These are phyloP conservation scores for Solanum hybrid DNA, from an alignment of 305 asterid genomes.

Conservation along the genomic window DNA sequence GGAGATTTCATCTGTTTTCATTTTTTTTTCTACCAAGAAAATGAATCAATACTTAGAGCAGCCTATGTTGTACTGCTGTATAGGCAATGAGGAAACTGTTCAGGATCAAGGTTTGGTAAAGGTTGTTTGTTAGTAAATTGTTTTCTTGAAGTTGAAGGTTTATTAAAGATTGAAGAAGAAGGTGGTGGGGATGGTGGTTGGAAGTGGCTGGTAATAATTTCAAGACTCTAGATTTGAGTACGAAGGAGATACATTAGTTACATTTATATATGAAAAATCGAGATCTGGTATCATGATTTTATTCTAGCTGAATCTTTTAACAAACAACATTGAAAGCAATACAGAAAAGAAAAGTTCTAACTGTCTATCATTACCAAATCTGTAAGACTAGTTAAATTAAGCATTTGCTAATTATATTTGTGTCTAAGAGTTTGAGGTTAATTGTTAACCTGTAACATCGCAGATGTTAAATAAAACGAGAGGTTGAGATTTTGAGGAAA, in stretches of 20 bases:
- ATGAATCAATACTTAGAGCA: slow-evolving; percentile 8
- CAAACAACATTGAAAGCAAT: slow-evolving; percentile 7
- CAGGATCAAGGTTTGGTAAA: neutral
- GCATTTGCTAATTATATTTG: neutral
- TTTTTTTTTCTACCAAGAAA: neutral
- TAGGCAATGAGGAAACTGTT: slow-evolving; percentile 2
- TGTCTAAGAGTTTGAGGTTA: neutral
- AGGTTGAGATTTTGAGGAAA: neutral
- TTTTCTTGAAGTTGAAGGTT: slow-evolving; percentile 24
- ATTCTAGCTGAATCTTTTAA: slow-evolving; percentile 37
- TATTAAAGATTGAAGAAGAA: slow-evolving; percentile 21
- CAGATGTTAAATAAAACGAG: neutral
- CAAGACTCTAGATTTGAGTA: neutral
- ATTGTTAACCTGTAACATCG: no score
- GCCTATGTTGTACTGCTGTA: slow-evolving; percentile 4
- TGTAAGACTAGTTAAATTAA: neutral
- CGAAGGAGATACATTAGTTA: neutral
- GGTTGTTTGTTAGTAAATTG: neutral
- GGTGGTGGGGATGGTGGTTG: slow-evolving; percentile 34
- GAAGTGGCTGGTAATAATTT: slow-evolving; percentile 43
- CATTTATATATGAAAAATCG: neutral
- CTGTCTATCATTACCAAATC: slow-evolving; percentile 12
- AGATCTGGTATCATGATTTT: slow-evolving; percentile 19
- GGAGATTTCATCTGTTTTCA: slow-evolving; percentile 32
- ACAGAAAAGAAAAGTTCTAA: neutral